Base-by-base conservation (phyloP, 1,139 yeast species). In the Geotrichum candidum region DNA sequence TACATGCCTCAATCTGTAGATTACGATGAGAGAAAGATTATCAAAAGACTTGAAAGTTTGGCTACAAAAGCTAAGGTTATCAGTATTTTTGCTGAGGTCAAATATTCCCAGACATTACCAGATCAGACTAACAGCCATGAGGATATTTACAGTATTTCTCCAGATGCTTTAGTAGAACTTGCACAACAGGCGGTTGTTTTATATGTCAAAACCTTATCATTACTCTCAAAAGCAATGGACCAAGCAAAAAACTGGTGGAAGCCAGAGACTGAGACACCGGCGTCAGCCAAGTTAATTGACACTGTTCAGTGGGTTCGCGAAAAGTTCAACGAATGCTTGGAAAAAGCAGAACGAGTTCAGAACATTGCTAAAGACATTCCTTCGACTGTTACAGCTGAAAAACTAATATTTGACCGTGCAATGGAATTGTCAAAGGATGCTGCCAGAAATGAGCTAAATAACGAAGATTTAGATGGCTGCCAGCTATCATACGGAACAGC, bases 281-380 rank as follows among this genome's bases (percentile, higher is more conserved):
- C 80, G 10, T 74, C 81, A 1, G 70, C 76, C 2, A 82, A 84
- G 63, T 79, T 94, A 68, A 90, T 90, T 70, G 87, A 88, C 61
- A 78, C 90, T 59, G 97, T 94, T 9, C 97, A 94, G 74, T 91
- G 97, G 97, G 85, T 90, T 6, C 82, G 98, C 64, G 92, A 88
- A 63, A 83, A 86, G 66, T 94, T 91, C 75, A 92, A 94, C 73
- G 96, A 91, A 70, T 84, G 90, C 64, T 79, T 94, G 64, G 96
- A 89, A 66, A 88, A 87, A 72, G 97, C 97, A 0, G 97, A 92
- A 69, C 86, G 83, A 69, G 82, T 89, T n/a, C 82, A 84, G 64
- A 67, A 67, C 52, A 60, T 51, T 62, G 67, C 62, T 68, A 45
- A 27, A 35, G 33, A 53, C 25, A 33, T 50, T 23, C 54, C 45